Evolutionary conservation across 164 flowering plant species (phyloP), one percentile per base, ranked within the genome.

Genomic region (Paratinospora sagittata): DNA sequence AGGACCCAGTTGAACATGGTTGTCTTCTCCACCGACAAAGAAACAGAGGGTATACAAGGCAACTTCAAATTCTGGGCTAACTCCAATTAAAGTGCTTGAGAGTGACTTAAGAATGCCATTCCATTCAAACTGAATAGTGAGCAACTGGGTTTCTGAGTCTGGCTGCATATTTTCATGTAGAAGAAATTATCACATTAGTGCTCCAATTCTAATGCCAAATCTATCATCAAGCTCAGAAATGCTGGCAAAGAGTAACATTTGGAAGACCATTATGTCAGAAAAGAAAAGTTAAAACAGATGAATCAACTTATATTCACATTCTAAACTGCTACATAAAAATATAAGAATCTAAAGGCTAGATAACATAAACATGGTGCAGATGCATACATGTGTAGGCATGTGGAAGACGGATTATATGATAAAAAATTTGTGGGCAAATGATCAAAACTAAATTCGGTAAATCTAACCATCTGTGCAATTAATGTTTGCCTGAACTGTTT

Each of bases 51-150:
- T 95, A 70, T 90, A 92, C n/a, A 92, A 74, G 0, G 97, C 97
- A 66, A 95, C 66, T 76, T 95, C 99, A 70, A 92, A 95, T 79
- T 95, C 99, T 0, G 99, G 97, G 88, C 97, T 95, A 71, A 90
- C 97, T 47, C 97, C 99, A 60, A 95, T 74, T 65, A 95, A 78
- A 45, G 88, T 84, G 88, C 90, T 95, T 24, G 99, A 95, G 16
- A 95, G 85, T 17, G 92, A 83, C 76, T 95, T 95, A 10, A 90
- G 88, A 73, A 91, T 76, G 10, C 97, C 97, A 70, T 91, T 91
- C 97, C 99, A 95, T 73, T 91, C 97, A 33, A 95, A 92, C 83
- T 92, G 97, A 73, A 92, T 68, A 0, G 93, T 92, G 5, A 95
- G 97, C 82, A 92, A 57, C 80, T 91, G 97, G 34, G 97, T 87